phyloP scores from a whole-genome alignment of 495 filamentous ascomycete genomes.

The Stereocaulon alpinum region DNA sequence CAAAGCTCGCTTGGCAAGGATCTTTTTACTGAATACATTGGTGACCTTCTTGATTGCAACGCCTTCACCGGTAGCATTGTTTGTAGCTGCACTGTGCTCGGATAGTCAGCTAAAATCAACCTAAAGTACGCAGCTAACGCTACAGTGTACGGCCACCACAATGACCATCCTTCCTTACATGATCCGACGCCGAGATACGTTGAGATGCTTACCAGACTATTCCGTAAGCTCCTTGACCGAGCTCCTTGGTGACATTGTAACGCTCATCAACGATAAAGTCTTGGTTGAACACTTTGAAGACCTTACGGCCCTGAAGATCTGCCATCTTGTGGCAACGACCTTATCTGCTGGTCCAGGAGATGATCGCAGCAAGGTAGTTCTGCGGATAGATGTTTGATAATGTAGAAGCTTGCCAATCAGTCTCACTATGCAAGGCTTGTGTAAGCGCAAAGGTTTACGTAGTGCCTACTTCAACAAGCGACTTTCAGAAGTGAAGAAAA shows the following conservation, averaged over 20 bases:
- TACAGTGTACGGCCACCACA: too few relatives aligned
- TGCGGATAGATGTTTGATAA: background rate
- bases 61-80: slow-evolving; percentile 84
- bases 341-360: background rate
- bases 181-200: background rate
- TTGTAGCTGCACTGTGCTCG: slow-evolving; percentile 68
- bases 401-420: background rate
- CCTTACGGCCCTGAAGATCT: slow-evolving; percentile 76
- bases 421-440: background rate
- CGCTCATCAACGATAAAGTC: slow-evolving; percentile 98
- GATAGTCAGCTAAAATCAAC: background rate
- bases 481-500: background rate
- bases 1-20: slow-evolving; percentile 91
- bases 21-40: slow-evolving; percentile 99
- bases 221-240: slow-evolving; percentile 95
- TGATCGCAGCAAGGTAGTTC: background rate
- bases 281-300: slow-evolving; percentile 99
- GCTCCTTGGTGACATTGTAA: slow-evolving; percentile 96
- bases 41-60: slow-evolving; percentile 99
- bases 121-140: background rate
- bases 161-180: background rate
- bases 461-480: background rate
- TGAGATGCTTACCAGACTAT: slow-evolving; percentile 80
- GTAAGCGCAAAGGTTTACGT: background rate
- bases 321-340: slow-evolving; percentile 40